phyloP scores from a whole-genome alignment of 1,284 basidiomycete species.

The Schizophyllum amplum region DNA sequence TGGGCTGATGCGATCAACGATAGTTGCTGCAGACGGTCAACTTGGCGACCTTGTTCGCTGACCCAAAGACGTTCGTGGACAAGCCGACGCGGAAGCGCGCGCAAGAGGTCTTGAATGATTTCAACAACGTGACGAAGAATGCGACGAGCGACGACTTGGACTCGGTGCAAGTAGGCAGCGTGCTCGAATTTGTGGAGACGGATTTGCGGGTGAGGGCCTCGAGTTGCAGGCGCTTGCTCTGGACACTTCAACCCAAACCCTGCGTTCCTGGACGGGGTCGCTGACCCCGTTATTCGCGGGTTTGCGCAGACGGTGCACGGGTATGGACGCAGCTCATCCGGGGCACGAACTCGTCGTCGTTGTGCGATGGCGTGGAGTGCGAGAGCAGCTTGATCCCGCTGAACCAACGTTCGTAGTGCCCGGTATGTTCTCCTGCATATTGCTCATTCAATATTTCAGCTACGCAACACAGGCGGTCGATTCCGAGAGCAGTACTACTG shows the following conservation, averaged over 20 bases:
- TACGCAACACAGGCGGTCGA: conserved; percentile 29
- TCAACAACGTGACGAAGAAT: conserved; percentile 44
- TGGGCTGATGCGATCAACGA: conserved; percentile 1
- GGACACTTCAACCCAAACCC: conserved; percentile 57
- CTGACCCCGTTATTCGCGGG: conserved; percentile 61
- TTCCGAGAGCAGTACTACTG: conserved; percentile 63
- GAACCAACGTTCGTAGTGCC: conserved; percentile 90
- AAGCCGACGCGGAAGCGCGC: conserved; percentile 69
- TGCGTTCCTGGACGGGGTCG: conserved; percentile 64
- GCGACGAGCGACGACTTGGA: conserved; percentile 55
- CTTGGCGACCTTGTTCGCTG: conserved; percentile 65
- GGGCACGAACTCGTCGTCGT: conserved; percentile 58
- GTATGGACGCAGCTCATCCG: conserved; percentile 80
- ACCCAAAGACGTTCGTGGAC: conserved; percentile 89
- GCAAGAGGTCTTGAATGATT: conserved; percentile 64
- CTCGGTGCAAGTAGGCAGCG: conserved; percentile 63
- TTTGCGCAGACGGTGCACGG: conserved; percentile 75
- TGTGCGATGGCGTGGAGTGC: conserved; percentile 62
- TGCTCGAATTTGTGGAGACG: conserved; percentile 66
- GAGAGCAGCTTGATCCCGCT: conserved; percentile 82
- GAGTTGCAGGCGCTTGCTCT: conserved; percentile 67
- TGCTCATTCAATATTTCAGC: background rate
- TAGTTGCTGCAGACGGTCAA: conserved; percentile 84
- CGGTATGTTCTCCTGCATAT: conserved; percentile 37
- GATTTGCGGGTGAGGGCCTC: conserved; percentile 82